Base-by-base conservation (phyloP, 148 eudicot species). In the Tetragonia tetragonoides region DNA sequence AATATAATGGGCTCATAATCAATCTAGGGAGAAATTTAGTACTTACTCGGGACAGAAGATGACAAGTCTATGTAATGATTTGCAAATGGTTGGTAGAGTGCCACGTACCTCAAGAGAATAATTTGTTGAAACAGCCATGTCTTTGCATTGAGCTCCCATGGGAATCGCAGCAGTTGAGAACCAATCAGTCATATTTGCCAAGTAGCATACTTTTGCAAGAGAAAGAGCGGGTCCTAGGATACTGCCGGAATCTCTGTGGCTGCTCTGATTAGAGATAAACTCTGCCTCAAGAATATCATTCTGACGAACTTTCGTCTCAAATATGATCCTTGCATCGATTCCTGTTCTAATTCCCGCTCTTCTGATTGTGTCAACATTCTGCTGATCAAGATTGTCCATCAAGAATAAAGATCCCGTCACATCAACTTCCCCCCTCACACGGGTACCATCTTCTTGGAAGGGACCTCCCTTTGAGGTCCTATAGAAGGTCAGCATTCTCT, bases 131-230 rank as follows among this genome's bases (percentile, higher is more conserved):
- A 81, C 60, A 60, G 82, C 90, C 83, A 91, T 77, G 80, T 96
- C 99, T 78, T 80, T 84, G 79, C 97, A 91, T 70, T 77, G 86
- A 83, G 93, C 98, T 63, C 99, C 99, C 80, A 93, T 77, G 34
- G 98, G 99, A 68, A 87, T 78, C 34, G 91, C 93, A 78, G 83
- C 79, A 56, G 90, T 78, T 66, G 97, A 88, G 42, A 90, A 84
- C 99, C 97, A 90, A 63, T 95, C 93, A 66, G 84, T 86, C 61
- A 95, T 68, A 78, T 88, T 88, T 78, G 98, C 95, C 34, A 81
- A 83, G 86, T 96, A 96, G 41, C 90, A 79, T 64, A 96, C 84
- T 84, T 85, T 93, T n/a, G 92, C 77, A 49, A 96, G 88, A 47
- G 97, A 90, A 81, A 96, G 97, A 12, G 93, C 86, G 44, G 84